Conservation (phyloP, 2,329 filamentous ascomycete genomes). For the Colletotrichum sp. region DNA sequence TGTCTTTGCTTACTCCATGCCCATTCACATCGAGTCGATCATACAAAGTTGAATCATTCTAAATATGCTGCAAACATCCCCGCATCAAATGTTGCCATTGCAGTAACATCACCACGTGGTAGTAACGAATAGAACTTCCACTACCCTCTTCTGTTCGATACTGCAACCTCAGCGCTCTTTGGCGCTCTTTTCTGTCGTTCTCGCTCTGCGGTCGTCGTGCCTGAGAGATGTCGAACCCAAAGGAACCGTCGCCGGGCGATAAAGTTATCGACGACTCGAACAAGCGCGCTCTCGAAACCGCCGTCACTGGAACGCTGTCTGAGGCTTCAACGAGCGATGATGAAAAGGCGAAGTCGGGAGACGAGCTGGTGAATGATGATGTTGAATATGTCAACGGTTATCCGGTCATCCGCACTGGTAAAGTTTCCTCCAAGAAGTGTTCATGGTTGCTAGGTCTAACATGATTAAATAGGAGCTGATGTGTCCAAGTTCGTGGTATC, state of each 20-base stretch:
- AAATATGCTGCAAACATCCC: background rate
- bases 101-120: background rate
- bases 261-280: background rate
- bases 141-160: background rate
- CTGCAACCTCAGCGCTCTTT: background rate
- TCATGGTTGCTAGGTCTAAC: background rate
- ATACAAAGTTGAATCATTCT: background rate
- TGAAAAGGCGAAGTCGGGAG: background rate
- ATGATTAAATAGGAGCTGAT: slow-evolving; percentile 1
- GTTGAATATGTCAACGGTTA: slow-evolving; percentile 4
- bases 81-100: background rate
- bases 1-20: background rate
- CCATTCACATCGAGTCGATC: background rate
- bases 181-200: background rate
- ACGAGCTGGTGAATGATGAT: background rate
- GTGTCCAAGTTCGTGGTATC: slow-evolving; percentile 25
- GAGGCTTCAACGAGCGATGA: background rate
- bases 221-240: background rate
- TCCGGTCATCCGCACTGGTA: slow-evolving; percentile 19
- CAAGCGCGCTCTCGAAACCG: background rate
- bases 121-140: background rate
- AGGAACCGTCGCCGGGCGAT: background rate
- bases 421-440: background rate
- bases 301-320: background rate
- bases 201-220: background rate